These are phyloP conservation scores for Alternaria conjuncta DNA, from an alignment of 2,329 filamentous ascomycete species.

Conservation along the genomic window DNA sequence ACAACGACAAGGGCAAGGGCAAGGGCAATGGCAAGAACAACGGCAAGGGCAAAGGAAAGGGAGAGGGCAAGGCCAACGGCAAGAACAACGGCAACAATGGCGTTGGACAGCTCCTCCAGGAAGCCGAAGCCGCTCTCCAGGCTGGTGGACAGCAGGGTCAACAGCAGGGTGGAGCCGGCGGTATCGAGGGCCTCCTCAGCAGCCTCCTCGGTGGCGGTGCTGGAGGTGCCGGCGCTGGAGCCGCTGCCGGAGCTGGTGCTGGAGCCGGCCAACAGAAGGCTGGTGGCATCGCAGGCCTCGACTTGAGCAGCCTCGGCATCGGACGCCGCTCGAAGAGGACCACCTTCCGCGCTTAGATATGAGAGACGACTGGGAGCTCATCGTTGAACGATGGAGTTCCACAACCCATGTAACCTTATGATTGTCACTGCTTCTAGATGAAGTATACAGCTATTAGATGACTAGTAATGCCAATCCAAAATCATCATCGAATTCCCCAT, in stretches of 20 bases:
- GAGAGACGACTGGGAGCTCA: neutral
- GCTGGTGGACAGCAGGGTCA: conserved; percentile 13
- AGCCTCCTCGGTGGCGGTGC: conserved; percentile 4
- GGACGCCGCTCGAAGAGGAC: conserved; percentile 13
- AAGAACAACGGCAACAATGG: conserved; percentile 1
- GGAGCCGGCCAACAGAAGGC: conserved; percentile 3
- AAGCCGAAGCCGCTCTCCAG: conserved; percentile 13
- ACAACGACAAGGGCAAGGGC: conserved; percentile 9
- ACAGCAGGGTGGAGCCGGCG: conserved; percentile 4
- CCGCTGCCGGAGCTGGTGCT: conserved; percentile 1
- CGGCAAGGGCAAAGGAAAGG: conserved; percentile 8
- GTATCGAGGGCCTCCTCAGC: neutral
- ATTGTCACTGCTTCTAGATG: neutral
- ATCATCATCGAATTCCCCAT: neutral
- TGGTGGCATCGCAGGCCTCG: conserved; percentile 5
- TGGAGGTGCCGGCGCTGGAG: conserved; percentile 6
- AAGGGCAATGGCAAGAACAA: conserved; percentile 18
- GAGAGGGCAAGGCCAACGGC: conserved; percentile 10
- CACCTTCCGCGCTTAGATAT: conserved; percentile 19
- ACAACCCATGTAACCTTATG: neutral
- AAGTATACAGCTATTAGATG: neutral
- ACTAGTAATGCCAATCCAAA: neutral
- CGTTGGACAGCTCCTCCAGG: conserved; percentile 3
- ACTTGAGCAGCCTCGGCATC: conserved; percentile 10
- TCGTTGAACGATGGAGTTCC: neutral